These are phyloP conservation scores for Saccharomycopsis vini DNA, from an alignment of 805 yeast species.

Conservation along the genomic window DNA sequence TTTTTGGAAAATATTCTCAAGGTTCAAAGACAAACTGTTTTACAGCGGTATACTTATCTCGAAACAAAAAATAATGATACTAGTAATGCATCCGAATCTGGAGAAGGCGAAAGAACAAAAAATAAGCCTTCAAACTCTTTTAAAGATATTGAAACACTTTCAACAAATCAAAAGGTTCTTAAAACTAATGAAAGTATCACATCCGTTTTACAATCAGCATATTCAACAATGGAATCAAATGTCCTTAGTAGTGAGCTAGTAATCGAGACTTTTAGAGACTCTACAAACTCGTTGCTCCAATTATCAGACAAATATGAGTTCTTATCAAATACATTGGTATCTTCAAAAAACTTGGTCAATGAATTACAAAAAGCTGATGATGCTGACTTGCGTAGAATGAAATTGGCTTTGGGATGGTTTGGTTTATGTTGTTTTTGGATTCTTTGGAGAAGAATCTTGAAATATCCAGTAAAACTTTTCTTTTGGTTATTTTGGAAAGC, in stretches of 20 bases:
- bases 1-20: background rate
- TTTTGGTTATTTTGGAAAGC: constrained; percentile 8
- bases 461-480: constrained; percentile 14
- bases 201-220: constrained; percentile 8
- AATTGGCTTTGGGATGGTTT: constrained; percentile 15
- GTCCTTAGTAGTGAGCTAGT: constrained; percentile 15
- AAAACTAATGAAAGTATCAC: constrained; percentile 17
- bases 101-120: background rate
- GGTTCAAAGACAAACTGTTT: background rate
- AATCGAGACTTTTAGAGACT: constrained; percentile 14
- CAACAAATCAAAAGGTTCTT: constrained; percentile 16
- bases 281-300: constrained; percentile 12
- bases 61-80: constrained; percentile 1
- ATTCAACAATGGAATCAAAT: constrained; percentile 17
- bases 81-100: background rate
- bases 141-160: constrained; percentile 4
- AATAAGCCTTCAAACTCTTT: too few species aligned
- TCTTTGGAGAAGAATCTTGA: constrained; percentile 16
- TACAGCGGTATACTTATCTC: background rate
- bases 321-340: constrained; percentile 7
- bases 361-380: constrained; percentile 17
- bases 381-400: constrained; percentile 15
- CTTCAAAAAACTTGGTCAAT: constrained; percentile 11
- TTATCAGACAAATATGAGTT: constrained; percentile 13
- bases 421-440: constrained; percentile 17